Percentiles rank a stretch among this genome's conserved stretches.
Evolutionary conservation across 129 eudicot genomes (phyloP).

Genomic region (Gnaphalium uliginosum): DNA sequence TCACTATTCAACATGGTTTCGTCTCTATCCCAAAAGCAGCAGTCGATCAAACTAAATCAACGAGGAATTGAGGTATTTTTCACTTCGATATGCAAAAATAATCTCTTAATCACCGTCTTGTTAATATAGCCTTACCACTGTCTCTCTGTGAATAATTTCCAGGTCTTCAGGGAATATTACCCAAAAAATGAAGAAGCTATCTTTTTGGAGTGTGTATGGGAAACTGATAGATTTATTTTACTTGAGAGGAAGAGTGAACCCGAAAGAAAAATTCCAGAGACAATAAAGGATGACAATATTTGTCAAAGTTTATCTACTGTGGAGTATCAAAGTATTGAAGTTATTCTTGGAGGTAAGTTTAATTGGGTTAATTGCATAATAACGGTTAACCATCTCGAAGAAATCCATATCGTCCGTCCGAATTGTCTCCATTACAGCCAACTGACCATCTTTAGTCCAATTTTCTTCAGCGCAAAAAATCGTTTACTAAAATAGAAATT

Average conservation of each 20-base stretch:
- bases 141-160: conserved; percentile 17
- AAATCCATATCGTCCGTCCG: too few species aligned
- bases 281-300: conserved; percentile 31
- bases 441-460: background rate
- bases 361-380: background rate
- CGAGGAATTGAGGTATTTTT: conserved; percentile 71
- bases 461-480: too few species aligned
- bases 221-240: conserved; percentile 63
- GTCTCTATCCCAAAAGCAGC: conserved; percentile 61
- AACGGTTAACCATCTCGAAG: too few species aligned
- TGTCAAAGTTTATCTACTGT: conserved; percentile 35
- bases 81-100: background rate
- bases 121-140: background rate
- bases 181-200: conserved; percentile 50
- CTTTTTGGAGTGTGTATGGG: conserved; percentile 70
- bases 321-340: conserved; percentile 55
- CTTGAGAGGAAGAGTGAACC: conserved; percentile 44
- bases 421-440: too few species aligned
- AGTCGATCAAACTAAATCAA: conserved; percentile 58
- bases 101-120: background rate
- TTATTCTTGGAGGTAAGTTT: conserved; percentile 67
- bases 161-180: conserved; percentile 80
- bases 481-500: too few species aligned
- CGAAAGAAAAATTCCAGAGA: conserved; percentile 32
- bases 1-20: conserved; percentile 60